phyloP scores from a whole-genome alignment of 352 stramenopile genomes.

The Ophiocytium majus region DNA sequence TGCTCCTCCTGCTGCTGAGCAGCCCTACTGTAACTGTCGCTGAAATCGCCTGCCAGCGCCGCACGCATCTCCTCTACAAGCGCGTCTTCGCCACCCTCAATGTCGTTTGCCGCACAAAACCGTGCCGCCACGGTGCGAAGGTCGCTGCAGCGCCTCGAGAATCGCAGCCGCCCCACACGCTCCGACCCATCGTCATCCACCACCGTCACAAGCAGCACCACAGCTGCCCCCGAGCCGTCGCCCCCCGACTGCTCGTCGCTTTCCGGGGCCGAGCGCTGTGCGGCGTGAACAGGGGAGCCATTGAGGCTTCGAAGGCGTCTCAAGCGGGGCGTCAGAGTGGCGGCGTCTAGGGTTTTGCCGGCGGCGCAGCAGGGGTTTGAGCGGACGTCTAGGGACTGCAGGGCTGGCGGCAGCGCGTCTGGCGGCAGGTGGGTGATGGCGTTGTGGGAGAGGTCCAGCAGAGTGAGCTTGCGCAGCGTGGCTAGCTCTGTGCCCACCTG shows the following conservation, averaged over 20 bases:
- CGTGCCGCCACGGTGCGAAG: neutral
- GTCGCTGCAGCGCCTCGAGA: neutral
- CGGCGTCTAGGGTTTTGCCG: neutral
- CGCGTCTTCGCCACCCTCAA: neutral
- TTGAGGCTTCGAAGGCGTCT: neutral
- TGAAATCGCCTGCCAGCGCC: no score
- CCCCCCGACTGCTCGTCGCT: neutral
- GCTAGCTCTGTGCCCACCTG: neutral
- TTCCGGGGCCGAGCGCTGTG: neutral
- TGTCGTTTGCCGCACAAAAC: neutral
- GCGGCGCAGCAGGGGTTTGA: neutral
- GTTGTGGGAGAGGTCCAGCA: conserved; percentile 12
- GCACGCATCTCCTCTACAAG: no score
- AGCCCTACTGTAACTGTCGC: no score
- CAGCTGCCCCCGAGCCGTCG: neutral
- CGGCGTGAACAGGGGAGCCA: neutral
- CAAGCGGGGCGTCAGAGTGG: neutral
- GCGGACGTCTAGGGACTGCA: neutral
- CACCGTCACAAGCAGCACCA: neutral
- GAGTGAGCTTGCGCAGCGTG: neutral
- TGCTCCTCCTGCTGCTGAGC: neutral
- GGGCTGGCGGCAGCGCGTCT: neutral
- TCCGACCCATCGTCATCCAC: neutral
- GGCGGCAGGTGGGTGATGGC: neutral
- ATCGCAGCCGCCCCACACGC: neutral